Evolutionary conservation across 1,284 basidiomycete species (phyloP).

Genomic region (Pseudozyma sp.): DNA sequence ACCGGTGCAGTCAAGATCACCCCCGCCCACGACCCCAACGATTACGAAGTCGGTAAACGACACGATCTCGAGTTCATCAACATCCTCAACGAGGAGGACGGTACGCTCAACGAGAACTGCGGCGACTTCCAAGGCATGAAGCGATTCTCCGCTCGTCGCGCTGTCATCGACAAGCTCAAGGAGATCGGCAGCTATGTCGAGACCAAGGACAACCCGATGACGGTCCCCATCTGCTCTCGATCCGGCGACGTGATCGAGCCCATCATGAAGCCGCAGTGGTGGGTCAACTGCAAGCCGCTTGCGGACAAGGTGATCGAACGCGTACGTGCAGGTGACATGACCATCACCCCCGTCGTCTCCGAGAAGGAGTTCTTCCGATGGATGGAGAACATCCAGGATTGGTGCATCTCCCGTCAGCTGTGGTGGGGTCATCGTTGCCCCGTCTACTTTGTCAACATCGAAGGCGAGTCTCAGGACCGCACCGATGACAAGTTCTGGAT

Average conservation of each 20-base stretch:
- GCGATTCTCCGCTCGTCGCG: constrained; percentile 90
- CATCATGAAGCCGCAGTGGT: constrained; percentile 98
- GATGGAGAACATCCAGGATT: constrained; percentile 96
- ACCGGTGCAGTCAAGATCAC: constrained; percentile 99
- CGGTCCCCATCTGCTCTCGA: constrained; percentile 66
- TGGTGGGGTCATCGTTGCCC: constrained; percentile 99
- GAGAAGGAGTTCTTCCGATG: constrained; percentile 97
- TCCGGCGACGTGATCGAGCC: constrained; percentile 93
- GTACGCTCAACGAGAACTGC: constrained; percentile 92
- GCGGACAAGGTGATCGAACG: constrained; percentile 80
- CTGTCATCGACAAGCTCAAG: constrained; percentile 86
- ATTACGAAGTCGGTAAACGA: constrained; percentile 92
- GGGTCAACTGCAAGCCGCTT: constrained; percentile 92
- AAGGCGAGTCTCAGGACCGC: constrained; percentile 79
- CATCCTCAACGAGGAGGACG: constrained; percentile 96
- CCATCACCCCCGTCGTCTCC: constrained; percentile 83
- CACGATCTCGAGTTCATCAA: constrained; percentile 94
- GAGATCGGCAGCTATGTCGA: constrained; percentile 88
- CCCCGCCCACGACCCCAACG: constrained; percentile 97
- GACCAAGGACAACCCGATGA: constrained; percentile 78
- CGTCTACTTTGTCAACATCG: constrained; percentile 90
- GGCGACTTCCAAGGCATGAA: constrained; percentile 81
- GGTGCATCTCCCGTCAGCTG: constrained; percentile 98
- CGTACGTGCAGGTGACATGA: constrained; percentile 73
- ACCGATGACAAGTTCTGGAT: constrained; percentile 75